Percentiles rank a stretch among this genome's conserved stretches.
Conservation (phyloP, 176 grass and related monocot genomes). For the Ampelocalamus luodianensis region DNA sequence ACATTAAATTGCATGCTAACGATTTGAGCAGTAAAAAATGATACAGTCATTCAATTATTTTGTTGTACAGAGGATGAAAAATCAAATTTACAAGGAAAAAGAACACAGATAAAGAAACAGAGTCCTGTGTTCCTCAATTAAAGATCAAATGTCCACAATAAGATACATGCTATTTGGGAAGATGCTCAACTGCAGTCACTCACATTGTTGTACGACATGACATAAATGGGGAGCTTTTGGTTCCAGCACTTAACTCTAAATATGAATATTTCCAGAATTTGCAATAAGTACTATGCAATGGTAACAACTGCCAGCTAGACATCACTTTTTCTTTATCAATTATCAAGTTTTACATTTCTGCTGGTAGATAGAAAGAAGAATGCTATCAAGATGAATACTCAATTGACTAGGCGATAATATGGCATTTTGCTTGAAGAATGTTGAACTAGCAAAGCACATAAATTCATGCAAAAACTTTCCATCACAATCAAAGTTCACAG, state of each 20-base stretch:
- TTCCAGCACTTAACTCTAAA: slow-evolving; percentile 6
- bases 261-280: background rate
- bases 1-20: slow-evolving; percentile 37
- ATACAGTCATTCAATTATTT: slow-evolving; percentile 31
- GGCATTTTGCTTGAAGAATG: background rate
- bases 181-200: background rate
- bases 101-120: background rate
- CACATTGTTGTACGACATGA: background rate
- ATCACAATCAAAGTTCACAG: background rate
- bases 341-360: background rate
- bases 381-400: background rate
- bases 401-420: background rate
- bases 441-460: background rate
- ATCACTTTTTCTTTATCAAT: background rate
- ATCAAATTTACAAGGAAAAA: slow-evolving; percentile 12
- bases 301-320: background rate
- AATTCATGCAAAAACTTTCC: background rate
- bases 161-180: slow-evolving; percentile 6
- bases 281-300: background rate
- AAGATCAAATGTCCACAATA: slow-evolving; percentile 22
- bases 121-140: slow-evolving; percentile 22
- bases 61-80: slow-evolving; percentile 5
- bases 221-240: background rate
- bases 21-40: slow-evolving; percentile 28
- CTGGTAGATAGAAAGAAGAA: background rate